A percentile compares a stretch with the other conserved stretches of the same genome.
Conservation (phyloP, 2,329 filamentous ascomycete species). For the Fusarium tuaranense region DNA sequence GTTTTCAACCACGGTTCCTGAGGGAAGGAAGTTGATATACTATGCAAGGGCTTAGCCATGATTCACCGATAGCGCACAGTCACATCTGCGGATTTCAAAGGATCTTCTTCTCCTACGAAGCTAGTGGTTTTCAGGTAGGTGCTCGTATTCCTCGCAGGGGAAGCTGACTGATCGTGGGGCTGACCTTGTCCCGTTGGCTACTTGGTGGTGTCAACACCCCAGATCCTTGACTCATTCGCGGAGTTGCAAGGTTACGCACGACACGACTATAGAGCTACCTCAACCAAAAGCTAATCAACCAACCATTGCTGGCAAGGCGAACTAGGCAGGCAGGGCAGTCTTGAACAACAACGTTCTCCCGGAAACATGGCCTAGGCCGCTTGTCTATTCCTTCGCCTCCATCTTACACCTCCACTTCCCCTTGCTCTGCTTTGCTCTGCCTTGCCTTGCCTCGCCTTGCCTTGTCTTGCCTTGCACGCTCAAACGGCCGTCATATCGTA, state of each 20-base stretch:
- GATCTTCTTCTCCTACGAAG: slow-evolving; percentile 6
- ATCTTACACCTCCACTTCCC: slow-evolving; percentile 16
- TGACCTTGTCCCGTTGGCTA: background rate
- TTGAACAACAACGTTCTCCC: background rate
- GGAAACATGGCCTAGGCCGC: slow-evolving; percentile 23
- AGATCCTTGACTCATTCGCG: background rate
- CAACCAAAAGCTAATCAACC: background rate
- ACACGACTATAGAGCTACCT: background rate
- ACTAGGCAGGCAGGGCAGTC: background rate
- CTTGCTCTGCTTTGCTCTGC: background rate
- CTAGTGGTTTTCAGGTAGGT: slow-evolving; percentile 21
- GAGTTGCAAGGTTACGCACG: background rate
- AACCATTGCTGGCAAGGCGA: background rate
- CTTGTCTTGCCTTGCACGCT: slow-evolving; percentile 4
- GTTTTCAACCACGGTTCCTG: background rate
- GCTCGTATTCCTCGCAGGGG: background rate
- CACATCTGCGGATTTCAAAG: slow-evolving; percentile 14
- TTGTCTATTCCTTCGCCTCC: slow-evolving; percentile 26
- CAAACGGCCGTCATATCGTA: slow-evolving; percentile 26
- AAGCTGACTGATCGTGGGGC: background rate
- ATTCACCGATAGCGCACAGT: background rate
- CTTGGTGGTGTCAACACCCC: background rate
- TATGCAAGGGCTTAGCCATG: background rate
- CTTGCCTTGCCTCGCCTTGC: background rate
- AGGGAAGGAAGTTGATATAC: background rate